Conservation (phyloP, 495 filamentous ascomycete species). For the Xylaria castorea region DNA sequence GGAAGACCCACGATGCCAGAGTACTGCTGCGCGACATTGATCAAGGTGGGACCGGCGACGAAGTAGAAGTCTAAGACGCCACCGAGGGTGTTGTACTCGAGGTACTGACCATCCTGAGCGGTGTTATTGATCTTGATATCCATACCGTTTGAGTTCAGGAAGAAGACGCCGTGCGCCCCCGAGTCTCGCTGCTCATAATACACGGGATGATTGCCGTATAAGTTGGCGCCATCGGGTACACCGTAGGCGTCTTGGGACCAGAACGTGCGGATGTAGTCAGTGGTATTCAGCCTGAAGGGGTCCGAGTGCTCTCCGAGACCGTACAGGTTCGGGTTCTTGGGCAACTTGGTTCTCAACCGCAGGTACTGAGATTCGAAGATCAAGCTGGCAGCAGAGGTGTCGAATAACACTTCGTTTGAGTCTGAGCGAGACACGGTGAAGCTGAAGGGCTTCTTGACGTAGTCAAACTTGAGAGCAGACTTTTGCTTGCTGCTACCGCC, state of each 20-base stretch:
- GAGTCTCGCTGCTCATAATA: constrained; percentile 79
- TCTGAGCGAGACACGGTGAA: constrained; percentile 71
- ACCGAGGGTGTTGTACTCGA: constrained; percentile 85
- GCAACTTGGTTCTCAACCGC: constrained; percentile 71
- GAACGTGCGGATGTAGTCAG: constrained; percentile 78
- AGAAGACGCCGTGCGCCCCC: constrained; percentile 82
- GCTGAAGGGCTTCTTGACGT: constrained; percentile 72
- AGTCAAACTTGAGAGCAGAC: constrained; percentile 69
- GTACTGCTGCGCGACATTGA: constrained; percentile 78
- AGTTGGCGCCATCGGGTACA: constrained; percentile 60
- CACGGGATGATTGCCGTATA: constrained; percentile 84
- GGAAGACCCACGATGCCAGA: constrained; percentile 70
- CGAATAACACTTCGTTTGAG: constrained; percentile 77
- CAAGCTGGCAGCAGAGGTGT: constrained; percentile 71
- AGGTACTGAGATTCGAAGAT: constrained; percentile 83
- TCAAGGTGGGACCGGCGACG: constrained; percentile 73
- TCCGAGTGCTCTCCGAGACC: constrained; percentile 81
- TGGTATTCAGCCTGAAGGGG: constrained; percentile 71
- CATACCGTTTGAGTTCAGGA: constrained; percentile 86
- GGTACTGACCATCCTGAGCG: constrained; percentile 66
- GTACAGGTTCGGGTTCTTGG: constrained; percentile 70
- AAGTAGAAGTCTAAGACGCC: constrained; percentile 89
- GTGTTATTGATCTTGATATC: constrained; percentile 81
- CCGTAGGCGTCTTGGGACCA: constrained; percentile 80
- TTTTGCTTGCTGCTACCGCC: constrained; percentile 32